Base-by-base conservation (phyloP, 306 rosid genomes). In the Medicago arabica region DNA sequence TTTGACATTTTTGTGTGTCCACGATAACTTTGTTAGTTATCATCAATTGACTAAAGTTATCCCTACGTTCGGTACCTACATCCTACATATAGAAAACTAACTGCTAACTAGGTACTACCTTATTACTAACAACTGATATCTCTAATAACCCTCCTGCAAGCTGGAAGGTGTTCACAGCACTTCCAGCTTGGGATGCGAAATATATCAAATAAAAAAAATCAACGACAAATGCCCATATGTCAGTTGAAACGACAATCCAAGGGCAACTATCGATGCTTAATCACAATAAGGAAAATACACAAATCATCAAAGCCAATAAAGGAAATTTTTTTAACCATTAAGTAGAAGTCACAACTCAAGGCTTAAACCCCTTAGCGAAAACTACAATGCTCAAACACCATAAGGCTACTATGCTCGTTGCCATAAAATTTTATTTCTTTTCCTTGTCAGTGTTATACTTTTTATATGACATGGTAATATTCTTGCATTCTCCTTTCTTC, bases 401-500 rank as follows among this genome's bases (percentile, higher is more conserved):
- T 34, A 34, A 34, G 38, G 38, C 7, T 34, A 34, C 38, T 2
- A 34, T 4, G 54, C 16, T 63, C 31, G 53, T 54, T 44, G 60
- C 8, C 13, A 15, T 54, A 28, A 40, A 69, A 36, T 58, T 28
- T 49, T 61, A 8, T 47, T 58, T 17, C 2, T 57, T 55, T 57
- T 15, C 36, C 76, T 65, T 58, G 11, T 47, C 34, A 18, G 2
- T 60, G 14, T 41, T 49, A 21, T 8, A 7, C 34, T 17, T 14
- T 71, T 18, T 40, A 12, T 40, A 0, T 40, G 51, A 46, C 58
- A 64, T 44, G 74, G 49, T 43, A 11, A 41, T 39, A 28, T 68
- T 40, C 38, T 60, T 38, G 15, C 50, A 34, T 40, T 77, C 71
- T 39, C 25, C 25, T 55, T 16, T 71, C 36, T 71, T 67, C 57